Conservation (phyloP, 2,329 filamentous ascomycete genomes). For the Trichoderma endophyticum region DNA sequence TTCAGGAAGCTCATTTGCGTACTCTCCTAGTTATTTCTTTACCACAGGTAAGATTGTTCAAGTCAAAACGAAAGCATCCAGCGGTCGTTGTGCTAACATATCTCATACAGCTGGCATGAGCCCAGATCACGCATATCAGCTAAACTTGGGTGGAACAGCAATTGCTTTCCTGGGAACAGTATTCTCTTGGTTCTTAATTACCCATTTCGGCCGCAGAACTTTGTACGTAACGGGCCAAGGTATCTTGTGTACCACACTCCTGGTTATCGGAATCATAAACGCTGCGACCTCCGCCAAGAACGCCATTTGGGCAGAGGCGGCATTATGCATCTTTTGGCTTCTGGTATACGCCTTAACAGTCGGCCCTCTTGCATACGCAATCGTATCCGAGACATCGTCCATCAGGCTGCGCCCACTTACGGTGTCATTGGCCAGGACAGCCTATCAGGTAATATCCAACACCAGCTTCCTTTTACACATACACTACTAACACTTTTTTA, state of each 20-base stretch:
- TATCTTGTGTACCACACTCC: conserved; percentile 36
- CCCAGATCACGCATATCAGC: conserved; percentile 29
- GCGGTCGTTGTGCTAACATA: not conserved
- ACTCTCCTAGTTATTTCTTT: conserved; percentile 40
- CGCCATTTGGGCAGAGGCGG: conserved; percentile 35
- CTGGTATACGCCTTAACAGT: conserved; percentile 37
- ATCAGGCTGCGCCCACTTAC: conserved; percentile 54
- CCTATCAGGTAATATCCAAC: conserved; percentile 41
- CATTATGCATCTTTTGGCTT: conserved; percentile 34
- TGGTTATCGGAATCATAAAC: conserved; percentile 42
- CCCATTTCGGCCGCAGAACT: conserved; percentile 42
- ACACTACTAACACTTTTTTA: not conserved
- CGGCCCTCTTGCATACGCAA: conserved; percentile 37
- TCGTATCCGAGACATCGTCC: conserved; percentile 43
- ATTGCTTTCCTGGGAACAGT: conserved; percentile 44
- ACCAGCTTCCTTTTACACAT: conserved; percentile 18
- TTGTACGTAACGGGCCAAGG: conserved; percentile 45
- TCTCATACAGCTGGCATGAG: conserved; percentile 31
- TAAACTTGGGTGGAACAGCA: conserved; percentile 38
- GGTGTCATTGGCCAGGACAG: conserved; percentile 47
- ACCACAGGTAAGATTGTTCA: conserved; percentile 5
- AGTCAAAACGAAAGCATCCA: not conserved
- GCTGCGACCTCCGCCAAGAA: conserved; percentile 27
- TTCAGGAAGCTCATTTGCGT: conserved; percentile 28
- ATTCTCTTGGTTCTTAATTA: conserved; percentile 40